A percentile compares a stretch with the other conserved stretches of the same genome.
phyloP scores from a whole-genome alignment of 306 rosid species.

The Dalbergia cochinchinensis region DNA sequence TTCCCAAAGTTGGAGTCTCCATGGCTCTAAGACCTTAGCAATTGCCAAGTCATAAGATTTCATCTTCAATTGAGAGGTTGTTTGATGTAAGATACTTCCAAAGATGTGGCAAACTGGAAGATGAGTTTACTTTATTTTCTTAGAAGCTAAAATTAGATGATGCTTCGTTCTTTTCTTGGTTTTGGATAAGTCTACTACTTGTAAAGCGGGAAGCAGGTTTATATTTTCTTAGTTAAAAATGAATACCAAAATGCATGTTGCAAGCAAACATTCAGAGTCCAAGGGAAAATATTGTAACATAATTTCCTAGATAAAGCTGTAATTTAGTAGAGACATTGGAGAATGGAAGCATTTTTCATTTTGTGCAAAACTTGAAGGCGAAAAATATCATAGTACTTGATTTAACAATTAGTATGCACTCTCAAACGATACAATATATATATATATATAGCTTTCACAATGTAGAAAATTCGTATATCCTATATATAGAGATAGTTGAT shows the following conservation, averaged over 20 bases:
- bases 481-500: background rate
- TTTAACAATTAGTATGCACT: constrained; percentile 1
- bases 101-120: constrained; percentile 38
- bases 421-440: constrained; percentile 8
- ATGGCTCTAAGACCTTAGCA: constrained; percentile 61
- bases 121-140: constrained; percentile 26
- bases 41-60: constrained; percentile 19
- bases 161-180: background rate
- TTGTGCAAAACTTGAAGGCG: constrained; percentile 6
- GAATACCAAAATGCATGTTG: constrained; percentile 7
- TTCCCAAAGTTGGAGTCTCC: constrained; percentile 68
- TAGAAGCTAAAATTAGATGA: background rate
- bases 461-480: constrained; percentile 4
- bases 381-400: background rate
- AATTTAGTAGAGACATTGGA: background rate
- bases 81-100: constrained; percentile 19
- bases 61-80: constrained; percentile 37
- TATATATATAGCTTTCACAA: constrained; percentile 8
- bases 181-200: constrained; percentile 26
- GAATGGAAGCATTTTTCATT: background rate
- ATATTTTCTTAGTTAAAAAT: constrained; percentile 3
- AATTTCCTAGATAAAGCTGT: background rate
- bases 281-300: background rate
- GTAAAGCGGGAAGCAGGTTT: constrained; percentile 22
- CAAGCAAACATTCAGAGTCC: constrained; percentile 16